Evolutionary conservation across 169 alveolate species (phyloP).

Genomic region (Plasmodium yoelii): DNA sequence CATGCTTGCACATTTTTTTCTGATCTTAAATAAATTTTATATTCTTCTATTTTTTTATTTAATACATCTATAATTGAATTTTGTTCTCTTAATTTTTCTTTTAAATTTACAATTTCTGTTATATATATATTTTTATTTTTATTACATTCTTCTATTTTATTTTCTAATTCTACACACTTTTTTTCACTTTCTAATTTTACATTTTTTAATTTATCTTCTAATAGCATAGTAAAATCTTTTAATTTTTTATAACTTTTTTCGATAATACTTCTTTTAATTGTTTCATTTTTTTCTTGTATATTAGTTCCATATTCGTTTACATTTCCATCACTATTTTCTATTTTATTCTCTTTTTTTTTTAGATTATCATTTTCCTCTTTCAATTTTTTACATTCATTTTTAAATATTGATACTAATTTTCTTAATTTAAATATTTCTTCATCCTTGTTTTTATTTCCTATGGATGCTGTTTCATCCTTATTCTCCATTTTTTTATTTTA

Average conservation of each 20-base stretch:
- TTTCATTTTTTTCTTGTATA: constrained; percentile 16
- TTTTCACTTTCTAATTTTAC: constrained; percentile 25
- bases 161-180: constrained; percentile 25
- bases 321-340: not conserved
- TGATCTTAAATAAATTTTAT: constrained; percentile 13
- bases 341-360: constrained; percentile 6
- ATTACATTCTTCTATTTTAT: constrained; percentile 22
- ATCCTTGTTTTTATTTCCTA: constrained; percentile 18
- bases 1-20: constrained; percentile 12
- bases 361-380: constrained; percentile 63
- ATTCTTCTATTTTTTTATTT: constrained; percentile 50
- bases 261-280: constrained; percentile 10
- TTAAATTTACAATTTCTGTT: constrained; percentile 31
- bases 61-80: constrained; percentile 14
- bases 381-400: constrained; percentile 71
- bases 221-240: constrained; percentile 43
- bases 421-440: constrained; percentile 62
- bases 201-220: constrained; percentile 50
- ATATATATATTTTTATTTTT: constrained; percentile 8
- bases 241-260: constrained; percentile 67
- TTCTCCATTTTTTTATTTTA: not conserved
- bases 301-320: not conserved
- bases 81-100: constrained; percentile 26
- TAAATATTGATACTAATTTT: constrained; percentile 44
- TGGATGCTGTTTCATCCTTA: not conserved